Percentiles rank a stretch among this genome's conserved stretches.
Conservation (phyloP, 2,329 filamentous ascomycete genomes). For the Penicillium sp. region DNA sequence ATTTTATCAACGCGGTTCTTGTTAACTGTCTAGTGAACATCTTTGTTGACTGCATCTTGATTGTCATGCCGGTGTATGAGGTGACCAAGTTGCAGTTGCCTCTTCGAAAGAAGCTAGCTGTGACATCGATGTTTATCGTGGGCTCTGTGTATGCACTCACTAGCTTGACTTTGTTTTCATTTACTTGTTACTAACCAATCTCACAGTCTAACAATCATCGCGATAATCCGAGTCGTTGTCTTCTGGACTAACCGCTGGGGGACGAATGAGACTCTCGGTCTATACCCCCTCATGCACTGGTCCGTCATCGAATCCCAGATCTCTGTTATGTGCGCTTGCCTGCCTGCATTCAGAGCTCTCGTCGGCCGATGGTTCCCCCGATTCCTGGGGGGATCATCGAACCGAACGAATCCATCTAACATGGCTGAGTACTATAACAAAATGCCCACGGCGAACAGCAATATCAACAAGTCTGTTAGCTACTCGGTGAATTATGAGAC, state of each 20-base stretch:
- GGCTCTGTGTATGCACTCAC: conserved; percentile 13
- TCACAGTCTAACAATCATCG: conserved; percentile 24
- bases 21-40: conserved; percentile 24
- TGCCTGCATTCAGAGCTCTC: conserved; percentile 26
- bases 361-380: conserved; percentile 20
- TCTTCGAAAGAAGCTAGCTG: conserved; percentile 17
- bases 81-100: conserved; percentile 21
- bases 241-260: conserved; percentile 28
- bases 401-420: conserved; percentile 11
- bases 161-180: background rate
- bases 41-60: conserved; percentile 18
- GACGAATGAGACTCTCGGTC: conserved; percentile 18
- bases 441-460: conserved; percentile 9
- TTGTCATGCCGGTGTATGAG: conserved; percentile 21
- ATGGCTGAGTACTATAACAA: conserved; percentile 2
- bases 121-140: conserved; percentile 18
- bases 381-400: background rate
- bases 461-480: conserved; percentile 25
- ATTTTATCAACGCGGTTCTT: conserved; percentile 20
- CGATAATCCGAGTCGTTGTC: conserved; percentile 27
- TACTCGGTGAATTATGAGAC: conserved; percentile 26
- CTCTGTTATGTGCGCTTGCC: conserved; percentile 27
- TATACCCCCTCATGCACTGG: conserved; percentile 30
- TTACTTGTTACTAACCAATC: background rate
- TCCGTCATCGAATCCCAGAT: conserved; percentile 30